Conservation (phyloP, 1,284 basidiomycete genomes). For the Porodaedalea pini region DNA sequence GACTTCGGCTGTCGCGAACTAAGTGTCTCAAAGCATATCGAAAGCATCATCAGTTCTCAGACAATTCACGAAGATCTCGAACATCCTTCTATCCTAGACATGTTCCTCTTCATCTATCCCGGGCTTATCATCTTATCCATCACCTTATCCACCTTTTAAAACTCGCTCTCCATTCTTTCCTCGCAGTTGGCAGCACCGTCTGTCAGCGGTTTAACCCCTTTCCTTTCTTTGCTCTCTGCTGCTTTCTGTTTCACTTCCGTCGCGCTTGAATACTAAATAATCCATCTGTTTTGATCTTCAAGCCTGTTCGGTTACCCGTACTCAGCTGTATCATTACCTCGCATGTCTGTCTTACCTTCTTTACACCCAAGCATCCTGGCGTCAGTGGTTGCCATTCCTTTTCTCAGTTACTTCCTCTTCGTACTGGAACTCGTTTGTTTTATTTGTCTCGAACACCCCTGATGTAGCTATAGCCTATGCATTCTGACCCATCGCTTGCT, state of each 20-base stretch:
- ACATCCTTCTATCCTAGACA: neutral
- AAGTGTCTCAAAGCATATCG: neutral
- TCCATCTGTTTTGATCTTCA: neutral
- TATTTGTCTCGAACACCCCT: slow-evolving; percentile 1
- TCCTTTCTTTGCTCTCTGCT: neutral
- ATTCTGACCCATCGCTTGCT: neutral
- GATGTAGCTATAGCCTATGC: slow-evolving; percentile 15
- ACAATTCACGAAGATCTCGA: neutral
- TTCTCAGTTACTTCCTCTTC: neutral
- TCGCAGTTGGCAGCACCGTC: neutral
- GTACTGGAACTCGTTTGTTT: neutral
- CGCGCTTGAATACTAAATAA: neutral
- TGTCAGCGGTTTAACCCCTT: neutral
- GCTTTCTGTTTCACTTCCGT: neutral
- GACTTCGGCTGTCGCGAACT: slow-evolving; percentile 4
- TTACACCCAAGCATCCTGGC: neutral
- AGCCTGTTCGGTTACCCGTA: neutral
- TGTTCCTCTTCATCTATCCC: neutral
- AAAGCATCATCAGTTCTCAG: neutral
- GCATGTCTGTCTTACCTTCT: neutral
- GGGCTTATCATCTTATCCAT: neutral
- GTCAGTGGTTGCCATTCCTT: neutral
- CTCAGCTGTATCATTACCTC: slow-evolving; percentile 11
- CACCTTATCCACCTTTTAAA: neutral
- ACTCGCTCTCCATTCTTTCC: neutral